phyloP scores from a whole-genome alignment of 164 flowering plant genomes.

The Malania oleifera region DNA sequence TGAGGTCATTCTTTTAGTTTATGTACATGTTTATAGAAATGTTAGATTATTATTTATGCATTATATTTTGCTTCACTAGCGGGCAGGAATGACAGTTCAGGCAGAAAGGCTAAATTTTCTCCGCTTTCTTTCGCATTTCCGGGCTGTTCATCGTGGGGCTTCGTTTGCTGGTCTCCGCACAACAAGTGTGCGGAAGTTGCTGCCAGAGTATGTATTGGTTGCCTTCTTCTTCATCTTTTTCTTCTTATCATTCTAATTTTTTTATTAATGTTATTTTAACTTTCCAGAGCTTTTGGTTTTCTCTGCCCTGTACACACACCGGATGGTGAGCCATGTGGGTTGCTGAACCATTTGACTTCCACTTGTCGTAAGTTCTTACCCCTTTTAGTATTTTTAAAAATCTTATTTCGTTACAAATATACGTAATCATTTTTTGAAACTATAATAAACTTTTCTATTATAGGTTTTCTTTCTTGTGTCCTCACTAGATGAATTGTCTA shows the following conservation, averaged over 20 bases:
- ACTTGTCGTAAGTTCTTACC: constrained; percentile 61
- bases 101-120: constrained; percentile 93
- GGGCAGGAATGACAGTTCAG: constrained; percentile 67
- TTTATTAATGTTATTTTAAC: background rate
- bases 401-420: background rate
- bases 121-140: constrained; percentile 86
- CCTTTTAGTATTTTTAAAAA: background rate
- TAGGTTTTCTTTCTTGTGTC: background rate
- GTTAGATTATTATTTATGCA: background rate
- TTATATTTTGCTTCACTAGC: constrained; percentile 35
- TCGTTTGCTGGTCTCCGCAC: constrained; percentile 89
- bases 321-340: constrained; percentile 95
- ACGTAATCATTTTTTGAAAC: too few relatives aligned
- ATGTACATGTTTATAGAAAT: background rate
- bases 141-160: constrained; percentile 94
- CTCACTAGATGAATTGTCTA: too few relatives aligned
- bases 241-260: background rate
- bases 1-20: too few relatives aligned
- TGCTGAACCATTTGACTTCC: constrained; percentile 81
- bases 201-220: constrained; percentile 84
- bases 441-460: background rate
- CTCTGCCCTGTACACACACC: constrained; percentile 99
- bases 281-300: constrained; percentile 89
- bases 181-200: constrained; percentile 87
- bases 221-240: background rate